Base-by-base conservation (phyloP, 805 yeast genomes). In the Deakozyma indianensis region DNA sequence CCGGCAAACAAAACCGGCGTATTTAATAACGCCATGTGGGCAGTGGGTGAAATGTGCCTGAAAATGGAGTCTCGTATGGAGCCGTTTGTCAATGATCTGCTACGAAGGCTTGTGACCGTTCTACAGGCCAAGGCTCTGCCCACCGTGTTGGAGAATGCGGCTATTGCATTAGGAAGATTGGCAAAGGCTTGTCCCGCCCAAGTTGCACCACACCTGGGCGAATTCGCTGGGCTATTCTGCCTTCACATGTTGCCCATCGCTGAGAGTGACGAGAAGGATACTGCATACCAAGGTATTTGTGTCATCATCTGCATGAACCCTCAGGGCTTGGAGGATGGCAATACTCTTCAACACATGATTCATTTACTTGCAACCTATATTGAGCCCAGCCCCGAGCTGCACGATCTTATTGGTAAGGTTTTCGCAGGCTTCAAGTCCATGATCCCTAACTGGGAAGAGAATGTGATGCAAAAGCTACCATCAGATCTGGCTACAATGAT, bases 21-120 rank as follows among this genome's bases (percentile, higher is more conserved):
- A 2, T 79, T 80, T 54, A 84, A 83, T 62, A 92, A 92, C 61
- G 92, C 97, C 1, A 78, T 85, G 43, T 92, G 98, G 98, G 76
- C 95, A 1, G 65, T 83, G 14, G 97, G 98, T 41, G 95, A 92
- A 60, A 76, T 92, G 24, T 71, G 85, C 2, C 67, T 87, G 56
- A 73, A 83, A 46, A 56, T 75, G 15, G 59, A 51, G 47, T 53
- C 55, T 35, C 47, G 52, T 22, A 53, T 80, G 50, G 64, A 64
- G 40, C 78, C 77, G 15, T 80, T 73, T 55, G 59, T 80, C 41
- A 63, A 60, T 32, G 77, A 76, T 49, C 61, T 82, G 50, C 66
- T 78, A 49, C 69, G 67, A 40, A 61, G 78, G 21, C 61, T 84
- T 46, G 73, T 81, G 15, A 77, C 79, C 4, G 69, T 80, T n/a